These are phyloP conservation scores for Trichoderma asperellum DNA, from an alignment of 2,329 filamentous ascomycete genomes.

Conservation along the genomic window DNA sequence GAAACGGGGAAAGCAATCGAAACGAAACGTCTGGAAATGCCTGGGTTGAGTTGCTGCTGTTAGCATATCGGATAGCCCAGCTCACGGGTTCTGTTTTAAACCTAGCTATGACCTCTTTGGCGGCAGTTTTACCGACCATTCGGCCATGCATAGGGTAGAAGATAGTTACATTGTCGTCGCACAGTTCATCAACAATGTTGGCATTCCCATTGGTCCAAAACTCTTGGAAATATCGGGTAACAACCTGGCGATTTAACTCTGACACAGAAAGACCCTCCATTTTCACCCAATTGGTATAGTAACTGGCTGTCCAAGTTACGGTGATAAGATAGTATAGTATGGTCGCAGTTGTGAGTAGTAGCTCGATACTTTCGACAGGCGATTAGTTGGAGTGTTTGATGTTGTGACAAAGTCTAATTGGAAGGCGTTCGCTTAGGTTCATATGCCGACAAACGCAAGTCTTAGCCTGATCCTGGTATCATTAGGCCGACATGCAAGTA, in stretches of 20 bases:
- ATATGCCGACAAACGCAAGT: not conserved
- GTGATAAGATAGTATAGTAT: not conserved
- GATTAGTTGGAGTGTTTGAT: not conserved
- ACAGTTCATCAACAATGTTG: conserved; percentile 29
- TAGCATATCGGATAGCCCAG: not conserved
- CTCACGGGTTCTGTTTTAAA: conserved; percentile 10
- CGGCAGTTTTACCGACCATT: conserved; percentile 25
- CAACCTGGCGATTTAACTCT: conserved; percentile 15
- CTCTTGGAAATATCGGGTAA: conserved; percentile 25
- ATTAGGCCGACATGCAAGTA: not conserved
- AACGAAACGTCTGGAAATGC: conserved; percentile 9
- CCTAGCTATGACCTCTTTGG: conserved; percentile 23
- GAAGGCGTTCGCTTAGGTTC: not conserved
- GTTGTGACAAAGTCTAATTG: not conserved
- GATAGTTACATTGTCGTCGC: conserved; percentile 28
- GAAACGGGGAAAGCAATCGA: conserved; percentile 6
- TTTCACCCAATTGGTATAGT: not conserved
- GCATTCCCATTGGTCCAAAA: conserved; percentile 31
- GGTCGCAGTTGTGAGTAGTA: not conserved
- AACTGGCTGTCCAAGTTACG: not conserved
- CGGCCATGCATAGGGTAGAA: conserved; percentile 31
- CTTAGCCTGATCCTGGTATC: not conserved
- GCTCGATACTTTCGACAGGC: not conserved
- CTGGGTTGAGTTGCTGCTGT: not conserved
- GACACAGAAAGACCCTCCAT: conserved; percentile 1